Evolutionary conservation across 202 grass and related monocot species (phyloP).

Genomic region (Brachypodium distachyon): DNA sequence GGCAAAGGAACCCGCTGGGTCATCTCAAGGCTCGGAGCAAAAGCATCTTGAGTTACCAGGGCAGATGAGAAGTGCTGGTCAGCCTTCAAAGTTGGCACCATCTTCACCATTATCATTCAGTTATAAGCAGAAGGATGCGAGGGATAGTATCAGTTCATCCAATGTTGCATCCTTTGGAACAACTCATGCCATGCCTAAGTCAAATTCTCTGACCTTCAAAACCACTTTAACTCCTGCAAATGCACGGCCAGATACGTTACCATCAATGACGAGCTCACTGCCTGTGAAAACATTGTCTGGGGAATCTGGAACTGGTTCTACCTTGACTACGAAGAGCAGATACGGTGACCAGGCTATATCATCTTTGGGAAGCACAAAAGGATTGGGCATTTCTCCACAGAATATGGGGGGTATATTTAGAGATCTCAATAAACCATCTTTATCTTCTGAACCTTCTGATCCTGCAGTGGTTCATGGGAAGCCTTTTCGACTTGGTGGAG

Average conservation of each 20-base stretch:
- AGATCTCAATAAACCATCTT: constrained; percentile 42
- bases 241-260: constrained; percentile 20
- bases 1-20: constrained; percentile 49
- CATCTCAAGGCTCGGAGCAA: constrained; percentile 39
- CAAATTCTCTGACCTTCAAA: constrained; percentile 45
- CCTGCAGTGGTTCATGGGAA: constrained; percentile 23
- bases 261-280: constrained; percentile 13
- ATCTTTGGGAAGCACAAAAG: constrained; percentile 31
- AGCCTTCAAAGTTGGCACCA: constrained; percentile 36
- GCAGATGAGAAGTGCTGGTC: constrained; percentile 29
- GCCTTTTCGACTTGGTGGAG: constrained; percentile 18
- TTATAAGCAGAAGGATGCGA: constrained; percentile 23
- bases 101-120: constrained; percentile 31
- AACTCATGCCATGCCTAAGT: constrained; percentile 20
- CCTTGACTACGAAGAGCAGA: constrained; percentile 28
- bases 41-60: constrained; percentile 44
- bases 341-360: constrained; percentile 15
- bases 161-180: constrained; percentile 25
- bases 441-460: constrained; percentile 35
- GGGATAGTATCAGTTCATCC: constrained; percentile 30
- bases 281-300: constrained; percentile 31
- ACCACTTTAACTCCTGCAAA: constrained; percentile 35
- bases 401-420: constrained; percentile 25
- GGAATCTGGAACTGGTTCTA: constrained; percentile 28
- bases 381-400: constrained; percentile 16